A percentile compares a stretch with the other conserved stretches of the same genome.
phyloP scores from a whole-genome alignment of 768 basidiomycete species.

The Peribolospora baueri region DNA sequence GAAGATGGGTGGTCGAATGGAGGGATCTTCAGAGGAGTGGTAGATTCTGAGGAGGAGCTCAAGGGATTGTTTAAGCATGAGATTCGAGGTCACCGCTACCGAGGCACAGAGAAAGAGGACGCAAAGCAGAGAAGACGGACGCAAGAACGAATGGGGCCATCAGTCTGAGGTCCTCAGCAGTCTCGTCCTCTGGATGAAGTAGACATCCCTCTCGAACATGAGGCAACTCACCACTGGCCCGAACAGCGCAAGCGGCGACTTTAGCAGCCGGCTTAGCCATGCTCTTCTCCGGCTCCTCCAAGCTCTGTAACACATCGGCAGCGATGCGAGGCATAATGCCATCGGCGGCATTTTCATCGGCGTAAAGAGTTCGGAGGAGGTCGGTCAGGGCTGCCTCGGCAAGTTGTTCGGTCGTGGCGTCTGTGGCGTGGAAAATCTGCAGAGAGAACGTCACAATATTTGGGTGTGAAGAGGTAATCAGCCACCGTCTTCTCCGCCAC shows the following conservation, averaged over 20 bases:
- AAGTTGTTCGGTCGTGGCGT: conserved; percentile 42
- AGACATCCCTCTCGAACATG: neutral
- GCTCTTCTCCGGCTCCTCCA: conserved; percentile 79
- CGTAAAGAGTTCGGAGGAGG: conserved; percentile 51
- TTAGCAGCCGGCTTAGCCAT: conserved; percentile 72
- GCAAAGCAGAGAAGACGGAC: no score
- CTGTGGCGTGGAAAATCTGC: conserved; percentile 82
- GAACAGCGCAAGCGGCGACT: conserved; percentile 18
- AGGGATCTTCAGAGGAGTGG: no score
- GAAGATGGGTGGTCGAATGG: no score
- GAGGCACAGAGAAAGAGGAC: no score
- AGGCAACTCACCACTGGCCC: neutral
- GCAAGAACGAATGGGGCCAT: no score
- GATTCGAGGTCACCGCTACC: no score
- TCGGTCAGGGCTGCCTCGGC: conserved; percentile 46
- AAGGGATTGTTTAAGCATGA: no score
- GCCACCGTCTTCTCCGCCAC: neutral
- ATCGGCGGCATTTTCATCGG: conserved; percentile 14
- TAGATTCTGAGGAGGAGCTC: no score
- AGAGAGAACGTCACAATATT: neutral
- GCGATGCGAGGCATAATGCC: conserved; percentile 18
- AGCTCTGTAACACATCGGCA: neutral
- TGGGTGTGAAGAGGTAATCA: neutral
- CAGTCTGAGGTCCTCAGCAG: no score
- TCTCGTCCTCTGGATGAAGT: no score